Conservation (phyloP, 768 basidiomycete genomes). For the Rossbeevera mucosa region DNA sequence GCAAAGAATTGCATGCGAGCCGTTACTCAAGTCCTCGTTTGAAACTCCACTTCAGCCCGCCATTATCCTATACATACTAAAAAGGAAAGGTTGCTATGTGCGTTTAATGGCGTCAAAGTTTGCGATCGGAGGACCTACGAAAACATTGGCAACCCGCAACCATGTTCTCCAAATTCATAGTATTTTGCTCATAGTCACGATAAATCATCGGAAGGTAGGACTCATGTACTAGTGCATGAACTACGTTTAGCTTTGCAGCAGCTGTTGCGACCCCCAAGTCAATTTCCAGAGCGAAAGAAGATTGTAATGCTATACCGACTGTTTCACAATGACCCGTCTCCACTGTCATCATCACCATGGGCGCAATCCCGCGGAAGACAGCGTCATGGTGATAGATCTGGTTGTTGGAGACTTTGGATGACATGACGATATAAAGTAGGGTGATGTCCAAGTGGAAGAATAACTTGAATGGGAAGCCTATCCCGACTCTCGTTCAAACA, state of each 20-base stretch:
- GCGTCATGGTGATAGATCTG: background rate
- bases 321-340: background rate
- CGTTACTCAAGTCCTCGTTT: background rate
- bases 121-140: background rate
- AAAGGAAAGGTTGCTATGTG: background rate
- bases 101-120: background rate
- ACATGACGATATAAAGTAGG: background rate
- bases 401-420: background rate
- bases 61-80: background rate
- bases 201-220: background rate
- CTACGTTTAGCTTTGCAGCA: background rate
- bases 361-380: background rate
- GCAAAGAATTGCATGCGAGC: background rate
- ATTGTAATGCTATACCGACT: too few relatives aligned
- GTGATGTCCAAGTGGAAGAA: too few relatives aligned
- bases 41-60: background rate
- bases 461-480: too few relatives aligned
- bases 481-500: constrained; percentile 1
- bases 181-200: background rate
- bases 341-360: background rate
- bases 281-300: too few relatives aligned
- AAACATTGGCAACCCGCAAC: background rate
- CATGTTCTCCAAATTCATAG: background rate
- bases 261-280: too few relatives aligned
- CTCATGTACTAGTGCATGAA: background rate